Evolutionary conservation across 768 basidiomycete species (phyloP), one percentile per base, ranked within the genome.

Genomic region (Lactarius psammicola): DNA sequence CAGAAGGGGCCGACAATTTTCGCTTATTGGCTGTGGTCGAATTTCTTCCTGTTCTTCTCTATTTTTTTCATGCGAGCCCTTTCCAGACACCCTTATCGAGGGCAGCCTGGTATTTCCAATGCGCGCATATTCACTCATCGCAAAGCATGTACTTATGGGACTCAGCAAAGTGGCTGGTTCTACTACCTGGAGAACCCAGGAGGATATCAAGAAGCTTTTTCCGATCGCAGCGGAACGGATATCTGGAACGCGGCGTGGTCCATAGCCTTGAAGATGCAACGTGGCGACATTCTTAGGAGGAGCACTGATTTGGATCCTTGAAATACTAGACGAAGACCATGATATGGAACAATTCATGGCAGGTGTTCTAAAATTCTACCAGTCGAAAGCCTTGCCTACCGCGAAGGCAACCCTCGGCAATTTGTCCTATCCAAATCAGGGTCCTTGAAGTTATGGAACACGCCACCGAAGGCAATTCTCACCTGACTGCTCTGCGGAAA

Each of bases 51-150:
- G n/a, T n/a, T n/a, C n/a, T n/a, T n/a, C n/a, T n/a, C n/a, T 34
- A 34, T 11, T 11, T 10, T 11, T 11, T 10, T 34, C 10, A 11
- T 26, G 56, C 20, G 33, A 38, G 30, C 31, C 59, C 59, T 31
- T 34, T 34, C 34, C 11, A 34, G 34, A 34, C 34, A 34, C 59
- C n/a, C n/a, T 46, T 59, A 36, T 38, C 57, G 10, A 31, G 54
- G 15, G 42, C 51, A 56, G 44, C 44, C 18, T 64, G 58, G 57
- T 44, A 36, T 36, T 42, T 55, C 51, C 38, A 33, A 40, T 44
- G 20, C 33, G 33, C 26, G 20, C 33, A 9, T 34, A 7, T 42
- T 18, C 26, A 33, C 28, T 36, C 1, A 15, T 30, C 26, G 44
- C 33, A 17, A n/a, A 49, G 2, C 20, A 20, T 30, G 13, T 56